Percentiles rank a stretch among this genome's conserved stretches.
Evolutionary conservation across 768 basidiomycete species (phyloP).

Genomic region (Trametes elegans): DNA sequence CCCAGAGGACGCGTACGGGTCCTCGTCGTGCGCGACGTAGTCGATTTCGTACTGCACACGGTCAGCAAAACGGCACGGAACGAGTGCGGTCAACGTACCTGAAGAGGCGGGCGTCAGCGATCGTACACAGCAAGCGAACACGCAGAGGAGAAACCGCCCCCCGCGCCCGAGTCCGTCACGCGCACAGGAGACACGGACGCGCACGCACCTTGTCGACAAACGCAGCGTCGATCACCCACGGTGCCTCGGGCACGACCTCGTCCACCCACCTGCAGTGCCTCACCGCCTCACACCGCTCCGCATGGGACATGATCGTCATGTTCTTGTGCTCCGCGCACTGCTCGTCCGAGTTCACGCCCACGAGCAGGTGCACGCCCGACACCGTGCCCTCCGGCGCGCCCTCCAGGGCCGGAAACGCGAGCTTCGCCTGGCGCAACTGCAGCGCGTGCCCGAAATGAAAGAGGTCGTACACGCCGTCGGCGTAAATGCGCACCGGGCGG

Average conservation of each 20-base stretch:
- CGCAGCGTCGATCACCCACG: conserved; percentile 82
- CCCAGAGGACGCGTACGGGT: conserved; percentile 77
- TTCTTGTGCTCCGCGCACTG: conserved; percentile 79
- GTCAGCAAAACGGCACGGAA: background rate
- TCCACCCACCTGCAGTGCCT: conserved; percentile 98
- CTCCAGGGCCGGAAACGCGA: conserved; percentile 58
- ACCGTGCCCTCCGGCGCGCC: conserved; percentile 11
- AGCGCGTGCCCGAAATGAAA: conserved; percentile 98
- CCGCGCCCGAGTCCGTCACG: background rate
- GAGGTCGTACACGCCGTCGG: conserved; percentile 97
- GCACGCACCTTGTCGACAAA: conserved; percentile 64
- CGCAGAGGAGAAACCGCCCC: background rate
- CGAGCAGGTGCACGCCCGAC: conserved; percentile 83
- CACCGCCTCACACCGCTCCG: conserved; percentile 87
- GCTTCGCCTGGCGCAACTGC: conserved; percentile 94
- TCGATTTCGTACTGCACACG: conserved; percentile 68
- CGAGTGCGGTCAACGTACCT: conserved; percentile 7
- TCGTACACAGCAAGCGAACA: background rate
- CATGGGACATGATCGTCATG: conserved; percentile 82
- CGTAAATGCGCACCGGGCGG: conserved; percentile 86
- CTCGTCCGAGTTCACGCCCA: conserved; percentile 91
- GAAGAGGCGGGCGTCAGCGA: background rate
- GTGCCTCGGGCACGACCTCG: conserved; percentile 86
- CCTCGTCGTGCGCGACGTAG: conserved; percentile 96
- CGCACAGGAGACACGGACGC: background rate